These are phyloP conservation scores for Hyphodiscus sp. DNA, from an alignment of 2,329 filamentous ascomycete species.

Conservation along the genomic window DNA sequence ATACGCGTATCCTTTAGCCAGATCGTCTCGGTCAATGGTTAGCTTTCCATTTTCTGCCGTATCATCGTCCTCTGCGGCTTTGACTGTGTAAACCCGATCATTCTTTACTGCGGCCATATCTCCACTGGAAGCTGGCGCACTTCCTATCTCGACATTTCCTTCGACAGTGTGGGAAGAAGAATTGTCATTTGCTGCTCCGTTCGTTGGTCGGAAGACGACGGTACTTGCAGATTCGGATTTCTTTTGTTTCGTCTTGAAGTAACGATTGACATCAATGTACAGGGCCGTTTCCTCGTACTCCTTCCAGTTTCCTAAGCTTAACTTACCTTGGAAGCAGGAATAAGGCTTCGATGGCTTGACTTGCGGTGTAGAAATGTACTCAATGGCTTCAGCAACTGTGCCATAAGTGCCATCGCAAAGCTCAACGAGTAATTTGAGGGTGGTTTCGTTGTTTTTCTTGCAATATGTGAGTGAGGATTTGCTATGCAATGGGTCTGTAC, in stretches of 20 bases:
- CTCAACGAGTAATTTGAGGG: constrained; percentile 59
- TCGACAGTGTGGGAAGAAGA: constrained; percentile 41
- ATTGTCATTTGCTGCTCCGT: constrained; percentile 43
- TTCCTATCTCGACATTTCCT: constrained; percentile 35
- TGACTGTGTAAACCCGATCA: constrained; percentile 73
- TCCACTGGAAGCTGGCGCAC: constrained; percentile 32
- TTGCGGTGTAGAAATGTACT: constrained; percentile 69
- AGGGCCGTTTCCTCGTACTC: constrained; percentile 64
- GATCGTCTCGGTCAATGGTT: constrained; percentile 72
- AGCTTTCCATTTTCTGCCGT: constrained; percentile 62
- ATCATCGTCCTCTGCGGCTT: constrained; percentile 54
- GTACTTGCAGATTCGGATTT: constrained; percentile 69
- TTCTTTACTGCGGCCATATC: constrained; percentile 66
- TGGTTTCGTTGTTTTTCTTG: constrained; percentile 64
- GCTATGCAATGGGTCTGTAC: neutral
- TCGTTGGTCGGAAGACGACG: constrained; percentile 51
- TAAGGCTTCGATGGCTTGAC: constrained; percentile 71
- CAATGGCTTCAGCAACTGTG: constrained; percentile 80
- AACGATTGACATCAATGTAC: constrained; percentile 81
- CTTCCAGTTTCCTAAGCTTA: constrained; percentile 74
- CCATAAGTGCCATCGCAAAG: constrained; percentile 68
- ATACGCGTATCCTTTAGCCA: constrained; percentile 93
- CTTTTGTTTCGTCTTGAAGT: constrained; percentile 77
- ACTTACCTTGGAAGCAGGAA: constrained; percentile 69
- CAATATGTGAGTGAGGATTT: constrained; percentile 13